Conservation (phyloP, 2,329 filamentous ascomycete genomes). For the Xylaria sp. region DNA sequence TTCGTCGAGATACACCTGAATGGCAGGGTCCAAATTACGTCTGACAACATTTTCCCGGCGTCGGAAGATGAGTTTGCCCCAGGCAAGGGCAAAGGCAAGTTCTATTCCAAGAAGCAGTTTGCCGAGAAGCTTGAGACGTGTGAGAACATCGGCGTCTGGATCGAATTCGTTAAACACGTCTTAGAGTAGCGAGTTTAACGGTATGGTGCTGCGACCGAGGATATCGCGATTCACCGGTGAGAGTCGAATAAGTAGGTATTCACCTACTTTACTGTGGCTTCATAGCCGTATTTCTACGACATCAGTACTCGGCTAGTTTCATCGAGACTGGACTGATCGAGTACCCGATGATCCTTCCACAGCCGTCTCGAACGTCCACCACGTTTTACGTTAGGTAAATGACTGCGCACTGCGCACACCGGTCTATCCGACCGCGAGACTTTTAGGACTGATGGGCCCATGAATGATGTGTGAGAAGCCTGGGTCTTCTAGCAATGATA, state of each 20-base stretch:
- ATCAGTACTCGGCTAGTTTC: too few relatives aligned
- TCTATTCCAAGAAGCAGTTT: conserved; percentile 16
- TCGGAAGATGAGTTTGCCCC: conserved; percentile 4
- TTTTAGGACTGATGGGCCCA: not conserved
- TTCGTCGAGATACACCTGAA: conserved; percentile 55
- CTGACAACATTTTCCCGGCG: conserved; percentile 48
- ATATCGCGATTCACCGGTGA: not conserved
- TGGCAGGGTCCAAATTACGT: conserved; percentile 52
- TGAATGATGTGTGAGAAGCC: not conserved
- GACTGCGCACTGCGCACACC: not conserved
- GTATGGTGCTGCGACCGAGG: not conserved
- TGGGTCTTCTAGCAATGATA: too few relatives aligned
- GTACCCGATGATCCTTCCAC: not conserved
- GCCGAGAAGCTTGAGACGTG: conserved; percentile 25
- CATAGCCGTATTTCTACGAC: not conserved
- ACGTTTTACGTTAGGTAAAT: not conserved
- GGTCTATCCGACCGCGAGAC: not conserved
- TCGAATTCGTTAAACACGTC: conserved; percentile 27
- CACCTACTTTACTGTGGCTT: not conserved
- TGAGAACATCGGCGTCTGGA: conserved; percentile 29
- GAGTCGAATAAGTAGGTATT: not conserved
- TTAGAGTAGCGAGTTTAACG: conserved; percentile 22
- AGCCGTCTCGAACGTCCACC: not conserved
- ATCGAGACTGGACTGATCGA: not conserved
- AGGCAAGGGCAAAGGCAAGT: conserved; percentile 11